These are phyloP conservation scores for Canna indica DNA, from an alignment of 176 grass and related monocot genomes.

Conservation along the genomic window DNA sequence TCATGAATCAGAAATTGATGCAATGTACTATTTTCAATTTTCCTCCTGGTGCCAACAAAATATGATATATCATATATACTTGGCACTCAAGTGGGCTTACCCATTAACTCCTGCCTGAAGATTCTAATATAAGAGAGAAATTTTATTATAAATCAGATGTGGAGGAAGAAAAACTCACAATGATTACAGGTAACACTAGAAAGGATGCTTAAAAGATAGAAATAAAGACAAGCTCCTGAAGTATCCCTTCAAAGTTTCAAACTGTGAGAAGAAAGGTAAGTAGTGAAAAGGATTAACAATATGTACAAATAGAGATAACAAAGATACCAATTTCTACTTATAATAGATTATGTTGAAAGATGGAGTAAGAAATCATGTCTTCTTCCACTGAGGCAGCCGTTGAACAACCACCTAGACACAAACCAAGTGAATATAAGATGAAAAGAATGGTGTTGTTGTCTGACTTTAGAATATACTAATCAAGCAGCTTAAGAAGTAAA, in stretches of 20 bases:
- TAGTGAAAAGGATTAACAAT: not conserved
- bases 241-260: too few relatives aligned
- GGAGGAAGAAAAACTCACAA: too few relatives aligned
- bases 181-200: too few relatives aligned
- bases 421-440: not conserved
- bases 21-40: too few relatives aligned
- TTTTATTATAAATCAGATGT: too few relatives aligned
- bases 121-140: too few relatives aligned
- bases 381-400: conserved; percentile 84
- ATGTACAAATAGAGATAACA: not conserved
- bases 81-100: too few relatives aligned
- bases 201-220: not conserved
- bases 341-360: not conserved
- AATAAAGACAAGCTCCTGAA: not conserved
- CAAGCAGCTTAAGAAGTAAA: not conserved
- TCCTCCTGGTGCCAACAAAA: too few relatives aligned
- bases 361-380: conserved; percentile 28
- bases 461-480: not conserved
- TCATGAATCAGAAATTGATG: too few relatives aligned
- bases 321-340: not conserved
- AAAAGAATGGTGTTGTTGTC: not conserved
- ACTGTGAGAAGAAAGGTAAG: not conserved
- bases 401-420: conserved; percentile 51
- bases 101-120: too few relatives aligned
- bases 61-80: too few relatives aligned